Evolutionary conservation across 1,139 yeast species (phyloP), one percentile per base, ranked within the genome.

Genomic region (Candida sp.): DNA sequence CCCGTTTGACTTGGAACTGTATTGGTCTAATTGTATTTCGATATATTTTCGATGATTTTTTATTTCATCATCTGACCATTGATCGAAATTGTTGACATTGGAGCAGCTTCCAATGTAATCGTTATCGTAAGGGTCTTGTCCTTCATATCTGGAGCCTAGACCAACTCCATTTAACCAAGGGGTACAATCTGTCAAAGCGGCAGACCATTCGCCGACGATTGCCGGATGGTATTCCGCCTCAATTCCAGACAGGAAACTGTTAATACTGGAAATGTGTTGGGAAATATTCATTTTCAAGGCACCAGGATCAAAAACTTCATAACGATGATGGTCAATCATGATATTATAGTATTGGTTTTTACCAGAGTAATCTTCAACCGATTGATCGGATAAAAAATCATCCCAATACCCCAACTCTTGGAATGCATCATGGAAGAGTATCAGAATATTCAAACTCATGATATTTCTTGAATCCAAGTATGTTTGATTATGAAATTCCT

Each of bases 161-260:
- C 75, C 78, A 5, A 79, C 75, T 40, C 87, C 86, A 54, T 82
- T 82, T 32, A 82, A 54, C 87, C 86, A 82, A 23, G 73, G 75
- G 2, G 85, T 76, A 60, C 87, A 82, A 53, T 82, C 88, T 0
- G 87, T 81, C 19, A 81, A 62, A 0, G 85, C 85, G 21, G 79
- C 84, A 21, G 81, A 72, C 81, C 82, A 81, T 58, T 82, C 88
- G 8, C 87, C 88, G 27, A 79, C 75, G 3, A 82, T 60, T 1
- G 77, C 75, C 42, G 77, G 74, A 48, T 79, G 84, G 45, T 65
- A 70, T 42, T 73, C 78, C 7, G 57, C 46, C 3, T 56, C 51
- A 33, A 77, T 66, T 1, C 71, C 57, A 2, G 57, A 50, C 4
- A 75, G 73, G 48, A 63, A 75, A 44, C 64, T 60, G 38, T 53